phyloP scores from a whole-genome alignment of 2,329 filamentous ascomycete genomes.

The Niveomyces coronatus region DNA sequence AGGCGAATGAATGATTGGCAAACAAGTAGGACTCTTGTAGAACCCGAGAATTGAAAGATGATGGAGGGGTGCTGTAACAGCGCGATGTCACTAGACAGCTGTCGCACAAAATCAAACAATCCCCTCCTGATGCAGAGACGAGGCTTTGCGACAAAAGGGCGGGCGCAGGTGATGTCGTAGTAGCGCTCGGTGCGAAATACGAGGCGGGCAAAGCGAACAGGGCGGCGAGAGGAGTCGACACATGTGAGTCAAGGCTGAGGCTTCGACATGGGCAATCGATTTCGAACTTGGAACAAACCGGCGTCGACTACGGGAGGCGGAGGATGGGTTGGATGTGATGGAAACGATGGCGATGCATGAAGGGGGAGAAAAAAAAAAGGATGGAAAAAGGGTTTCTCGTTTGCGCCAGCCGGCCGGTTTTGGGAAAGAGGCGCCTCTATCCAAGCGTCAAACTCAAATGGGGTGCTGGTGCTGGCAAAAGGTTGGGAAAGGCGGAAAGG shows the following conservation, averaged over 20 bases:
- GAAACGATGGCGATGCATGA: background rate
- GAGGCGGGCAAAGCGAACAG: background rate
- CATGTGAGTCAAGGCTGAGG: too few species aligned
- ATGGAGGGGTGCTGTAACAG: background rate
- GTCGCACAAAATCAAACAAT: too few species aligned
- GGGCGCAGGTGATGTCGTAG: background rate
- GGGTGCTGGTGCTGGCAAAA: slow-evolving; percentile 3
- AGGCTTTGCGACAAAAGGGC: background rate
- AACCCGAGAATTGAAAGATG: too few species aligned
- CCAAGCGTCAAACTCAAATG: slow-evolving; percentile 3
- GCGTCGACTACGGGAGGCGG: too few species aligned
- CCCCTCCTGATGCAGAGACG: too few species aligned
- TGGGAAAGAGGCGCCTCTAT: too few species aligned
- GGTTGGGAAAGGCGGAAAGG: too few species aligned
- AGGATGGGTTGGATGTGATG: background rate
- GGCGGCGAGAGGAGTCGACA: background rate
- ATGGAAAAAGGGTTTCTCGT: slow-evolving; percentile 6
- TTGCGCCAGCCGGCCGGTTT: slow-evolving; percentile 3
- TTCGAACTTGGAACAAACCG: too few species aligned
- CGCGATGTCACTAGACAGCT: too few species aligned
- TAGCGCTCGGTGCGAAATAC: background rate
- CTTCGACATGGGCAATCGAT: too few species aligned
- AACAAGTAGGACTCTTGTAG: too few species aligned
- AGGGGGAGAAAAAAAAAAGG: background rate
- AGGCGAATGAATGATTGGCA: background rate